phyloP scores from a whole-genome alignment of 2,329 filamentous ascomycete species.

The Lomentospora prolificans region DNA sequence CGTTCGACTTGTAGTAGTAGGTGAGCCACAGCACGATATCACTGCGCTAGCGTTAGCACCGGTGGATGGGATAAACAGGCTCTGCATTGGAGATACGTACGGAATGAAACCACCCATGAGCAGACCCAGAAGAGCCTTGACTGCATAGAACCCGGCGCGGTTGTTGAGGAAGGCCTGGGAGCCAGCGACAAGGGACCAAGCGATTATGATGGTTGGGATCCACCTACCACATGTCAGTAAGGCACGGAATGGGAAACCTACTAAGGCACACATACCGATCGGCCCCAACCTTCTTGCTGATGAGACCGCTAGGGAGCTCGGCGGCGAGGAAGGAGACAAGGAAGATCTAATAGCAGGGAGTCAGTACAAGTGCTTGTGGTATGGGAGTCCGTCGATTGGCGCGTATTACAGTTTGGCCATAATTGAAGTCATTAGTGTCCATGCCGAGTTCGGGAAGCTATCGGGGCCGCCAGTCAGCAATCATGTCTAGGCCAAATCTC shows the following conservation, averaged over 20 bases:
- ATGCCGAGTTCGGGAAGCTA: conserved; percentile 28
- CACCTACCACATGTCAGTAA: conserved; percentile 15
- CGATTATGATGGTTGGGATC: conserved; percentile 31
- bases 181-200: conserved; percentile 29
- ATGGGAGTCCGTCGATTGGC: too few species aligned
- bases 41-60: neutral
- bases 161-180: conserved; percentile 27
- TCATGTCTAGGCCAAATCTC: conserved; percentile 7
- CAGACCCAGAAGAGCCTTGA: conserved; percentile 33
- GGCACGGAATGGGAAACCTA: neutral
- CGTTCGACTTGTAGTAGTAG: conserved; percentile 22
- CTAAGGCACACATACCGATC: conserved; percentile 18
- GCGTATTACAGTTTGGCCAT: conserved; percentile 28
- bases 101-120: conserved; percentile 42
- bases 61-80: neutral
- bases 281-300: conserved; percentile 40
- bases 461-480: conserved; percentile 11
- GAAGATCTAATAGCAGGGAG: conserved; percentile 24
- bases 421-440: conserved; percentile 36
- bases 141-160: conserved; percentile 27
- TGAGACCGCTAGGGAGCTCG: conserved; percentile 37
- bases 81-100: conserved; percentile 18
- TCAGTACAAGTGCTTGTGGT: too few species aligned
- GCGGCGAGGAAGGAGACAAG: conserved; percentile 33
- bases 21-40: conserved; percentile 22